A percentile compares a stretch with the other conserved stretches of the same genome.
Conservation (phyloP, 2,329 filamentous ascomycete genomes). For the Coniosporium tulheliwenetii region DNA sequence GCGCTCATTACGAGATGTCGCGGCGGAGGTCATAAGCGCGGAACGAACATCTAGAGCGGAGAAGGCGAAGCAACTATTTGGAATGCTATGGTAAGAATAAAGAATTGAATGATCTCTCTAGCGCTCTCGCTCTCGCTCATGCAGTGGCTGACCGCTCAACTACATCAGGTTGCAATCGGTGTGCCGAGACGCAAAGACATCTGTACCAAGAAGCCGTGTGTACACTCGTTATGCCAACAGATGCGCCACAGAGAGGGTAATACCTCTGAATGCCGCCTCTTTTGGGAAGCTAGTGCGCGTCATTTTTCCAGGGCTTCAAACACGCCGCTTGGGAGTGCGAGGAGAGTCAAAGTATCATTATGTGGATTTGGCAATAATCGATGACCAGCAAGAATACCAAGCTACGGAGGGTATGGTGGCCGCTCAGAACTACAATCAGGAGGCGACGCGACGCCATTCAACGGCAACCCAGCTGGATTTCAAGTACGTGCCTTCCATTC, state of each 20-base stretch:
- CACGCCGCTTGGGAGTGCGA: slow-evolving; percentile 75
- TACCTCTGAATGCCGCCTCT: slow-evolving; percentile 87
- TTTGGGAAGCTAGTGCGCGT: slow-evolving; percentile 96
- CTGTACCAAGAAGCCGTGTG: slow-evolving; percentile 81
- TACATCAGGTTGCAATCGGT: slow-evolving; percentile 52
- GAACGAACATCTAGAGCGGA: slow-evolving; percentile 70
- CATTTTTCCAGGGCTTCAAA: slow-evolving; percentile 89
- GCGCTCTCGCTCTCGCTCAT: neutral
- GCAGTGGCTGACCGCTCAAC: slow-evolving; percentile 13
- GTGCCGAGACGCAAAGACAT: slow-evolving; percentile 61
- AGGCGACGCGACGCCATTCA: slow-evolving; percentile 14
- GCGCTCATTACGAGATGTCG: slow-evolving; percentile 54
- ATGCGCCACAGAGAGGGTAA: slow-evolving; percentile 85
- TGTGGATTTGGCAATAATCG: slow-evolving; percentile 35
- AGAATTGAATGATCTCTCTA: slow-evolving; percentile 4
- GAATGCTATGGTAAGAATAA: slow-evolving; percentile 62
- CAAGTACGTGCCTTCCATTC: slow-evolving; percentile 11
- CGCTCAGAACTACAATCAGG: neutral
- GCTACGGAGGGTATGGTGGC: neutral
- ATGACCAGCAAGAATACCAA: slow-evolving; percentile 15
- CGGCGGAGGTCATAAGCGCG: slow-evolving; percentile 60
- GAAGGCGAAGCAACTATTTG: slow-evolving; percentile 71
- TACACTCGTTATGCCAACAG: slow-evolving; percentile 91
- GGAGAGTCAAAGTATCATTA: slow-evolving; percentile 99
- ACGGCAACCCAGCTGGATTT: slow-evolving; percentile 17